Conservation (phyloP, 768 basidiomycete genomes). For the Chiua virens region DNA sequence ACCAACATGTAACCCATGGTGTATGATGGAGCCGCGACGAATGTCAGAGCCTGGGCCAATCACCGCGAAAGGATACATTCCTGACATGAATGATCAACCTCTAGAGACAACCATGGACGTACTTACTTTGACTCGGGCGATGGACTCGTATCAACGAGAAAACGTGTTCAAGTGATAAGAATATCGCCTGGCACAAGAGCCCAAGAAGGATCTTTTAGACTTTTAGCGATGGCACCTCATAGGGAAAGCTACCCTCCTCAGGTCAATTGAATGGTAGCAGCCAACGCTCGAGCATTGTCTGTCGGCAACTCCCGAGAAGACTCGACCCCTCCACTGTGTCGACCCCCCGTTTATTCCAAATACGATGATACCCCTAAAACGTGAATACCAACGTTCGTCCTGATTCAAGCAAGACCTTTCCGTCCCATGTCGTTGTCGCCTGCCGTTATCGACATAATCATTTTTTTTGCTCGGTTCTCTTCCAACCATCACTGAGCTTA, state of each 20-base stretch:
- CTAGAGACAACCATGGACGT: not conserved
- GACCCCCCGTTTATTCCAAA: slow-evolving; percentile 10
- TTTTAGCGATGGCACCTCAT: slow-evolving; percentile 8
- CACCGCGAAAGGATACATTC: not conserved
- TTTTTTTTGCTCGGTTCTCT: not conserved
- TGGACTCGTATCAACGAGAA: slow-evolving; percentile 6
- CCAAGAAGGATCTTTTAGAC: slow-evolving; percentile 11
- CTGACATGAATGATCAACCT: slow-evolving; percentile 2
- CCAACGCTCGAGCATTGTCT: not conserved
- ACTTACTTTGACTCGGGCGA: slow-evolving; percentile 2
- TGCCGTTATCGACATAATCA: slow-evolving; percentile 17
- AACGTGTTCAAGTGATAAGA: slow-evolving; percentile 11
- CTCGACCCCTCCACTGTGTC: slow-evolving; percentile 7
- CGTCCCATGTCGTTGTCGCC: slow-evolving; percentile 10
- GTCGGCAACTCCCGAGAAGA: slow-evolving; percentile 17
- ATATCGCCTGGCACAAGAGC: slow-evolving; percentile 9
- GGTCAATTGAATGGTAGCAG: slow-evolving; percentile 8
- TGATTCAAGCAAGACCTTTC: slow-evolving; percentile 8
- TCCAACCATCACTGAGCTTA: slow-evolving; percentile 6
- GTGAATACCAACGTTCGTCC: slow-evolving; percentile 26
- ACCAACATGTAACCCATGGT: too few relatives aligned
- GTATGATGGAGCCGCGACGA: too few relatives aligned
- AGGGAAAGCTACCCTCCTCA: not conserved
- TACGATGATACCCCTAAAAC: slow-evolving; percentile 2
- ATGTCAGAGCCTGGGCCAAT: not conserved